phyloP scores from a whole-genome alignment of 2,329 filamentous ascomycete genomes.

The Aphanocladium album region DNA sequence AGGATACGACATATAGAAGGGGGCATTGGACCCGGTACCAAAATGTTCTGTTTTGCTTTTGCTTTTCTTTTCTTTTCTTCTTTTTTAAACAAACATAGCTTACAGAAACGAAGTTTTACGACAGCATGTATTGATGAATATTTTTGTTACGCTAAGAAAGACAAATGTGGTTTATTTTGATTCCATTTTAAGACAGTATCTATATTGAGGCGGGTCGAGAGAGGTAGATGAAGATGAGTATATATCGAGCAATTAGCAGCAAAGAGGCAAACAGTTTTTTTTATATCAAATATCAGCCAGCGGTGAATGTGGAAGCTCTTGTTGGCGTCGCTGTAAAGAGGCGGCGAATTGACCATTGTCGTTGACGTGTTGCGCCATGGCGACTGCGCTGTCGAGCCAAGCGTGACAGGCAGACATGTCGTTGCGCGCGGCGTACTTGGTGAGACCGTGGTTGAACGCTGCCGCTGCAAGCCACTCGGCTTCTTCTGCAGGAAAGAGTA shows the following conservation, averaged over 20 bases:
- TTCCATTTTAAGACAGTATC: background rate
- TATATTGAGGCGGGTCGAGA: background rate
- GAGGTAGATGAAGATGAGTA: background rate
- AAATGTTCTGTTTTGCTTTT: background rate
- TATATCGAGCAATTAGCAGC: background rate
- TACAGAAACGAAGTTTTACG: slow-evolving; percentile 5
- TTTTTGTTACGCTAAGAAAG: background rate
- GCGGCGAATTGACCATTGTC: slow-evolving; percentile 47
- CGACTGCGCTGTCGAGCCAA: slow-evolving; percentile 61
- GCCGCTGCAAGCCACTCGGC: slow-evolving; percentile 70
- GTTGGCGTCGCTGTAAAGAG: slow-evolving; percentile 40
- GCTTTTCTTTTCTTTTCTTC: background rate
- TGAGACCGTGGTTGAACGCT: slow-evolving; percentile 65
- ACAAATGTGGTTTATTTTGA: background rate
- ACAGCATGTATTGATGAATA: slow-evolving; percentile 11
- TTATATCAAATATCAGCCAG: no score
- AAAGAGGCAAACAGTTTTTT: no score
- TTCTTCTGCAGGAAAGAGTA: slow-evolving; percentile 59
- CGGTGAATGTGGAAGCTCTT: slow-evolving; percentile 28
- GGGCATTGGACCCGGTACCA: background rate
- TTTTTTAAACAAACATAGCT: background rate
- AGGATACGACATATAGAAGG: slow-evolving; percentile 3
- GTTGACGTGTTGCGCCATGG: slow-evolving; percentile 52
- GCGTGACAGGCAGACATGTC: slow-evolving; percentile 49
- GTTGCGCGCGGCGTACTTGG: slow-evolving; percentile 50